These are phyloP conservation scores for Pythium phragmiticola DNA, from an alignment of 352 stramenopile genomes.

Conservation along the genomic window DNA sequence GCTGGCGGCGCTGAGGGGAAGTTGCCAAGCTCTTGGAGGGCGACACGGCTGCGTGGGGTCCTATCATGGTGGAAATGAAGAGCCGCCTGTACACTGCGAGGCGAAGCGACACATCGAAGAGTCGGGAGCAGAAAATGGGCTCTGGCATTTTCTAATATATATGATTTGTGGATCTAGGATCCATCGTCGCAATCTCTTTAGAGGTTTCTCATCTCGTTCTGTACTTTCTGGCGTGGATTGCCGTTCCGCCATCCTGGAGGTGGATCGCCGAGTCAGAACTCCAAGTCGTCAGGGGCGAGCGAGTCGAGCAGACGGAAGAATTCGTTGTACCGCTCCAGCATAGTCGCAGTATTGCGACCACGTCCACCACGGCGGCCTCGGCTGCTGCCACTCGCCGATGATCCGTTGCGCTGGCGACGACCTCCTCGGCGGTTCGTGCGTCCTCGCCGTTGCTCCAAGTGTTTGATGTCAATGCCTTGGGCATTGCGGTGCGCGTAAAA, in stretches of 20 bases:
- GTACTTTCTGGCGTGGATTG: too few relatives aligned
- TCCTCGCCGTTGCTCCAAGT: constrained; percentile 35
- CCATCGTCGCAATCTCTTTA: too few relatives aligned
- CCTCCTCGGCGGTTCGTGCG: not conserved
- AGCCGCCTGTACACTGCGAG: not conserved
- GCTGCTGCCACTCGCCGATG: not conserved
- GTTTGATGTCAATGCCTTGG: constrained; percentile 59
- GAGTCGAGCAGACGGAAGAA: constrained; percentile 69
- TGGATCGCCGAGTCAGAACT: too few relatives aligned
- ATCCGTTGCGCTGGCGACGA: constrained; percentile 12
- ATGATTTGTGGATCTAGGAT: too few relatives aligned
- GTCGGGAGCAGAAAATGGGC: constrained; percentile 43
- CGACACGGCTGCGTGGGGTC: not conserved
- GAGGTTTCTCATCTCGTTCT: too few relatives aligned
- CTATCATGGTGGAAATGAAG: not conserved
- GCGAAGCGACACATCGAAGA: not conserved
- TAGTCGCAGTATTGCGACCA: constrained; percentile 30
- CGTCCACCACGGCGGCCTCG: too few relatives aligned
- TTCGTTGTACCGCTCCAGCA: constrained; percentile 61
- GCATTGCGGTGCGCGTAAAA: constrained; percentile 76
- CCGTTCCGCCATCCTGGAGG: too few relatives aligned
- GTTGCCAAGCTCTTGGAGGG: not conserved
- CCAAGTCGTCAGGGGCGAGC: constrained; percentile 16
- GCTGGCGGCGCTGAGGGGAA: not conserved
- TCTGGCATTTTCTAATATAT: too few relatives aligned